phyloP scores from a whole-genome alignment of 148 eudicot species.

The Tetragonia tetragonoides region DNA sequence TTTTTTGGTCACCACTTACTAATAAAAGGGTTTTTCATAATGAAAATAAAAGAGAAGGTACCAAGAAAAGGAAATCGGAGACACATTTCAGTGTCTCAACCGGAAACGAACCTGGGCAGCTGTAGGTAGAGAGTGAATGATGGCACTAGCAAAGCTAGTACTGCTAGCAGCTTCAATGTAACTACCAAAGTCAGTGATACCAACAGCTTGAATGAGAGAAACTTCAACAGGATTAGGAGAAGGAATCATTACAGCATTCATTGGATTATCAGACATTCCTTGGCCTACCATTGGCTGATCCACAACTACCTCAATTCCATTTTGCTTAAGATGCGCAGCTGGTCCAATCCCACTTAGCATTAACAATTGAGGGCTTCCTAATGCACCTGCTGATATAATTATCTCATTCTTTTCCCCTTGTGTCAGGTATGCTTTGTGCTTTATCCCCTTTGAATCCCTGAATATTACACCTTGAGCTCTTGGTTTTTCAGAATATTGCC shows the following conservation, averaged over 20 bases:
- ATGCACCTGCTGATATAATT: slow-evolving; percentile 53
- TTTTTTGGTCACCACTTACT: too few relatives aligned
- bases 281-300: slow-evolving; percentile 48
- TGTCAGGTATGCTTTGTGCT: slow-evolving; percentile 40
- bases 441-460: slow-evolving; percentile 31
- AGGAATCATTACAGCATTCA: slow-evolving; percentile 37
- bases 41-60: too few relatives aligned
- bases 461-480: slow-evolving; percentile 37
- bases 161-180: slow-evolving; percentile 46
- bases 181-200: slow-evolving; percentile 38
- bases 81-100: too few relatives aligned
- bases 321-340: slow-evolving; percentile 27
- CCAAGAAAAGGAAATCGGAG: too few relatives aligned
- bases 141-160: slow-evolving; percentile 29
- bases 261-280: slow-evolving; percentile 51
- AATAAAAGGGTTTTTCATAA: too few relatives aligned
- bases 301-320: slow-evolving; percentile 27
- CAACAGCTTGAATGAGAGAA: slow-evolving; percentile 38
- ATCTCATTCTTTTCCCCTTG: slow-evolving; percentile 33
- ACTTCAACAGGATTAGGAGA: slow-evolving; percentile 39
- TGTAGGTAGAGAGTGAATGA: slow-evolving; percentile 30
- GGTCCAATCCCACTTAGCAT: slow-evolving; percentile 67
- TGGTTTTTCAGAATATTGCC: slow-evolving; percentile 26
- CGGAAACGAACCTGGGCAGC: slow-evolving; percentile 7
- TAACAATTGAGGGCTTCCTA: slow-evolving; percentile 59